Conservation (phyloP, 768 basidiomycete genomes). For the Agaricus blazei region DNA sequence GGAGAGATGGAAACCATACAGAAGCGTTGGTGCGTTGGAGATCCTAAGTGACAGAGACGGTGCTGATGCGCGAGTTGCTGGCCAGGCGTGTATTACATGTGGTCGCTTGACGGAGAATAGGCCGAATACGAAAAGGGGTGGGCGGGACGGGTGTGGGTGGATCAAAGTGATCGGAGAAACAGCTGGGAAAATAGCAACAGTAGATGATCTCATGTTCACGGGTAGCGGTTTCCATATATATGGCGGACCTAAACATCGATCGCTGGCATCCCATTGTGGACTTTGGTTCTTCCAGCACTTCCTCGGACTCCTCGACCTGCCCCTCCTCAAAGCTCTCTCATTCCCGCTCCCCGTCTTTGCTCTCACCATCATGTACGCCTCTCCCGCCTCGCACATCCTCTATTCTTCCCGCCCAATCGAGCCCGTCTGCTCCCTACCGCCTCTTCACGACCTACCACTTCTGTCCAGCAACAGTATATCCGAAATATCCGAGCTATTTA, state of each 20-base stretch:
- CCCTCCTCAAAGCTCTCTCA: background rate
- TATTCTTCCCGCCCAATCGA: background rate
- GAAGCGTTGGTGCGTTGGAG: conserved; percentile 60
- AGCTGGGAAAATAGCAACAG: background rate
- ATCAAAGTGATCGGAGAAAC: conserved; percentile 8
- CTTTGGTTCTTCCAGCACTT: background rate
- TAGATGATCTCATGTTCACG: conserved; percentile 1
- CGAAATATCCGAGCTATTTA: conserved; percentile 8
- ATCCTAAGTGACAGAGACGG: background rate
- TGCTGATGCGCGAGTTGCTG: background rate
- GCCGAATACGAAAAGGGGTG: background rate
- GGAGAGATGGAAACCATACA: conserved; percentile 73
- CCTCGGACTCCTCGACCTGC: background rate
- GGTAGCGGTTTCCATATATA: conserved; percentile 8
- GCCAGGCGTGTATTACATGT: conserved; percentile 82
- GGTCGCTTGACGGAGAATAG: conserved; percentile 51
- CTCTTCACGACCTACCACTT: background rate
- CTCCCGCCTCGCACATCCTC: background rate
- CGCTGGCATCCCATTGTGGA: background rate
- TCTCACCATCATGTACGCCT: background rate
- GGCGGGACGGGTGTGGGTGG: conserved; percentile 4
- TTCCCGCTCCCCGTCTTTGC: background rate
- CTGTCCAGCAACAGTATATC: background rate
- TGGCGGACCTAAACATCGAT: background rate
- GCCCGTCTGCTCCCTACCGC: background rate